phyloP scores from a whole-genome alignment of 2,329 filamentous ascomycete species.

The Nemania abortiva region DNA sequence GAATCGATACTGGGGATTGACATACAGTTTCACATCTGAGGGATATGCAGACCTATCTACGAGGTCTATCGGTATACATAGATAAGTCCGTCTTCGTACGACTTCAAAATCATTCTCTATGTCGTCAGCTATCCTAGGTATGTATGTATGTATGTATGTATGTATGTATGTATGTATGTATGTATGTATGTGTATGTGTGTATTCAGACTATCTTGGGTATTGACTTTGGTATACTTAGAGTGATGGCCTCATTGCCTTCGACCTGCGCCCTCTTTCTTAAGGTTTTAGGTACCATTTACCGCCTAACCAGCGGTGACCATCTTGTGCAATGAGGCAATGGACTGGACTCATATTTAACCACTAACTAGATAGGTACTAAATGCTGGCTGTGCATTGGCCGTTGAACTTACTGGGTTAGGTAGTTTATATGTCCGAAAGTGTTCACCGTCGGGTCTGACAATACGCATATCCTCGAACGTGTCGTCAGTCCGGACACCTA shows the following conservation, averaged over 20 bases:
- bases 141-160: no score
- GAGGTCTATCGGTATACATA: not conserved
- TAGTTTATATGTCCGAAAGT: constrained; percentile 40
- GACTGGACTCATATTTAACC: no score
- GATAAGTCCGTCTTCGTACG: not conserved
- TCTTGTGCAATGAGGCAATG: not conserved
- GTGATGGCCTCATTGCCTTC: not conserved
- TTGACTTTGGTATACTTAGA: not conserved
- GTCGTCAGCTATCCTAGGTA: no score
- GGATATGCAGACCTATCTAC: not conserved
- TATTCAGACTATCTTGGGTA: no score
- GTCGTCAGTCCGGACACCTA: constrained; percentile 64
- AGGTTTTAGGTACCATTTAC: not conserved
- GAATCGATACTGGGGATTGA: not conserved
- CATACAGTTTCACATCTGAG: not conserved
- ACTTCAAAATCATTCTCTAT: not conserved
- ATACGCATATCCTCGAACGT: constrained; percentile 58
- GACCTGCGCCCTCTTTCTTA: not conserved
- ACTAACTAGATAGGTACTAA: not conserved
- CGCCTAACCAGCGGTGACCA: not conserved
- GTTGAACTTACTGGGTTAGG: not conserved
- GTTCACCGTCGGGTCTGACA: constrained; percentile 57
- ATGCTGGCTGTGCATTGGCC: not conserved
- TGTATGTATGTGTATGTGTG: no score
- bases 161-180: no score